Base-by-base conservation (phyloP, 306 rosid genomes). In the Begonia fuchsioides region DNA sequence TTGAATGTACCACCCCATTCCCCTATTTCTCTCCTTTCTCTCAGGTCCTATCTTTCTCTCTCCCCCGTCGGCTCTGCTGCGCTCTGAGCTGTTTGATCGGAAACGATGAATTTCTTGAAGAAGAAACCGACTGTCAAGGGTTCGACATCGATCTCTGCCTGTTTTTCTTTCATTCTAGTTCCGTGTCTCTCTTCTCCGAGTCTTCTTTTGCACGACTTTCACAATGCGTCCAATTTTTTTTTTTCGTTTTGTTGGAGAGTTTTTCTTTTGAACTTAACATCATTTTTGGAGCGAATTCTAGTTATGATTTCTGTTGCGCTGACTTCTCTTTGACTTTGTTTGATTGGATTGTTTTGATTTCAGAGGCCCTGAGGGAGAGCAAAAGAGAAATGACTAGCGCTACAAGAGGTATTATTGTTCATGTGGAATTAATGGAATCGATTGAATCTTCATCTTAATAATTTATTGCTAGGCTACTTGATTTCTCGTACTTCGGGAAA, bases 51-150 rank as follows among this genome's bases (percentile, higher is more conserved):
- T 26, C 35, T 26, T 8, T 26, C 35, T 26, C 35, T 5, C 35
- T 26, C 35, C 7, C 35, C 7, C 35, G 35, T 26, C 35, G 35
- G n/a, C 35, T 26, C 35, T 26, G 1, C 35, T 26, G 35, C 7
- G 35, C 35, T 26, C 35, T 4, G 35, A 26, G 35, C 35, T 8
- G 35, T 26, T 5, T 26, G 35, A 26, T 26, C 35, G 35, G 8
- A 26, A 41, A 41, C 45, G 59, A 72, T 80, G 86, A 87, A 87
- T 76, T 67, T 87, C 69, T 87, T 87, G 83, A 87, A 69, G 86
- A 87, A 83, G 88, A 87, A 83, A 77, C 80, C 88, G 67, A 80
- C 96, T 5, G 93, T 94, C 50, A 87, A 87, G 78, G 96, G 96
- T 83, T 2, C 48, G 13, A 1, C 17, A 43, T 51, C 6, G 13